These are phyloP conservation scores for Lumnitzera racemosa DNA, from an alignment of 345 rosid genomes.

Conservation along the genomic window DNA sequence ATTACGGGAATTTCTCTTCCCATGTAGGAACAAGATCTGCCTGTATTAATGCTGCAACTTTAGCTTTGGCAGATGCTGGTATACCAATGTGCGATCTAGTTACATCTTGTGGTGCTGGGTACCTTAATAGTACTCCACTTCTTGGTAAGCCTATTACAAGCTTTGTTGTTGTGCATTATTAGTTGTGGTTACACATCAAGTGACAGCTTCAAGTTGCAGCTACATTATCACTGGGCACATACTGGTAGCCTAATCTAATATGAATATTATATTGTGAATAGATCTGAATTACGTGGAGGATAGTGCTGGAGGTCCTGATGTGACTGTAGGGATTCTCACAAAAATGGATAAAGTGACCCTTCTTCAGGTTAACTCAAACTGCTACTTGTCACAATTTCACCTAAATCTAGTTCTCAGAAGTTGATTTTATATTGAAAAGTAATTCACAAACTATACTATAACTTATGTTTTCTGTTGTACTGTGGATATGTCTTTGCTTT, in stretches of 20 bases:
- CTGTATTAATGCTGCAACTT: conserved; percentile 93
- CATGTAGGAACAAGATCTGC: conserved; percentile 80
- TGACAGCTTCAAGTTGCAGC: neutral
- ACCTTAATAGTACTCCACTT: conserved; percentile 75
- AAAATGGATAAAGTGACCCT: conserved; percentile 89
- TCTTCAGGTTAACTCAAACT: conserved; percentile 60
- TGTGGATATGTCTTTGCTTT: too few relatives aligned
- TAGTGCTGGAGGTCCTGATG: conserved; percentile 96
- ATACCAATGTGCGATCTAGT: conserved; percentile 95
- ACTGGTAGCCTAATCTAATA: neutral
- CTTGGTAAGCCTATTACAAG: conserved; percentile 40
- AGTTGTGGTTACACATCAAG: neutral
- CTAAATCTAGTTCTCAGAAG: neutral
- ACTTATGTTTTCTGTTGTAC: too few relatives aligned
- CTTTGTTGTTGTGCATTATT: neutral
- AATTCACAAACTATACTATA: too few relatives aligned
- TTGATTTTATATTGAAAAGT: neutral
- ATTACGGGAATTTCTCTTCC: neutral
- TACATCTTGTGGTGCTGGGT: conserved; percentile 94
- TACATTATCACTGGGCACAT: neutral
- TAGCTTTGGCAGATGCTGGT: conserved; percentile 97
- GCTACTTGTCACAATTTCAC: neutral
- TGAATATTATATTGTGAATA: conserved; percentile 16
- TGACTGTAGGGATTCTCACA: conserved; percentile 79
- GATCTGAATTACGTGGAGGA: conserved; percentile 90